Evolutionary conservation across 371 early-diverging fungal species (phyloP).

Genomic region (Actinomucor elegans): DNA sequence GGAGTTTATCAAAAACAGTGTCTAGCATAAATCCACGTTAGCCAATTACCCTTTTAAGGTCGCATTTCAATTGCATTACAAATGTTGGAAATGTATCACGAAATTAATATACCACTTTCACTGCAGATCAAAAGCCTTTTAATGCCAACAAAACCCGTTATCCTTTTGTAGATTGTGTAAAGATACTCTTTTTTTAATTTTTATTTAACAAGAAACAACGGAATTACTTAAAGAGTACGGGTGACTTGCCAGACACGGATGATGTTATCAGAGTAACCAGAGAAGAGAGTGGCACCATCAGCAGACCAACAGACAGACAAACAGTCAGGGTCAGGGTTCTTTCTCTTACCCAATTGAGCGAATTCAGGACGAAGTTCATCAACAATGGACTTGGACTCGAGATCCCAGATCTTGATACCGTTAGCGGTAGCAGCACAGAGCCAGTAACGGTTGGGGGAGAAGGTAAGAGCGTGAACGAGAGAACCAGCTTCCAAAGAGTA

Average conservation of each 20-base stretch:
- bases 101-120: too few relatives aligned
- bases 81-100: too few relatives aligned
- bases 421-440: constrained; percentile 97
- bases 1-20: too few relatives aligned
- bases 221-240: constrained; percentile 41
- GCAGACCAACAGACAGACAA: constrained; percentile 97
- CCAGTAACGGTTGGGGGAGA: constrained; percentile 99
- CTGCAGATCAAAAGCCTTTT: too few relatives aligned
- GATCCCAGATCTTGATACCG: constrained; percentile 99
- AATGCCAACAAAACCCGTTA: too few relatives aligned
- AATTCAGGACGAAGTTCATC: constrained; percentile 95
- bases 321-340: constrained; percentile 78
- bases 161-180: not conserved
- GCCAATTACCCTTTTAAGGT: too few relatives aligned
- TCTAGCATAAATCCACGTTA: too few relatives aligned
- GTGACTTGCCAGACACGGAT: constrained; percentile 95
- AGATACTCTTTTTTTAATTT: constrained; percentile 8
- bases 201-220: not conserved
- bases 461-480: constrained; percentile 95
- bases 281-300: constrained; percentile 97
- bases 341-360: constrained; percentile 68
- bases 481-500: constrained; percentile 97
- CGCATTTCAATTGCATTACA: too few relatives aligned
- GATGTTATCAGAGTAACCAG: constrained; percentile 96
- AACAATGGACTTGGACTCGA: constrained; percentile 96